These are phyloP conservation scores for Talaromyces sp. DNA, from an alignment of 2,329 filamentous ascomycete species.

Conservation along the genomic window DNA sequence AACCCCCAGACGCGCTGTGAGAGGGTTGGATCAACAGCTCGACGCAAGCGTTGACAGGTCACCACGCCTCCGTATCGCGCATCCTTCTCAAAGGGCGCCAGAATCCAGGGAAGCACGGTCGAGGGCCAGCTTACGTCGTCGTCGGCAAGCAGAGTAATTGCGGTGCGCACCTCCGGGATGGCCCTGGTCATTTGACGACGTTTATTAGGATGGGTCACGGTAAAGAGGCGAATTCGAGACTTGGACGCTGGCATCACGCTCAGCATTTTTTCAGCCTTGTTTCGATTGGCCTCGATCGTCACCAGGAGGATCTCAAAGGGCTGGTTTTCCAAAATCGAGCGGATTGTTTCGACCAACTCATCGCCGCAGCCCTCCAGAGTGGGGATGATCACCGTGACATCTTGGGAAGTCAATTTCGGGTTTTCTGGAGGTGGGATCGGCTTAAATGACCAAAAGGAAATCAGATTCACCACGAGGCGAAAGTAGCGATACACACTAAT, in stretches of 20 bases:
- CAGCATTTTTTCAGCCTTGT: slow-evolving; percentile 66
- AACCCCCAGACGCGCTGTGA: slow-evolving; percentile 77
- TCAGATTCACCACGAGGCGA: slow-evolving; percentile 79
- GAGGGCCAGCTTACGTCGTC: slow-evolving; percentile 93
- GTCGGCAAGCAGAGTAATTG: slow-evolving; percentile 89
- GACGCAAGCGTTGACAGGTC: slow-evolving; percentile 83
- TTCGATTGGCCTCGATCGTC: slow-evolving; percentile 78
- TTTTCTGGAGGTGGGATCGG: slow-evolving; percentile 80
- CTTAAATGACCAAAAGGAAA: slow-evolving; percentile 84
- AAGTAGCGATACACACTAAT: slow-evolving; percentile 77
- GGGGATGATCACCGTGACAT: slow-evolving; percentile 93
- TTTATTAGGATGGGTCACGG: slow-evolving; percentile 88
- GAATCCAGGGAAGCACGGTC: slow-evolving; percentile 84
- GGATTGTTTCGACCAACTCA: slow-evolving; percentile 78
- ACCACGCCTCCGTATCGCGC: slow-evolving; percentile 82
- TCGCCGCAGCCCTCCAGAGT: slow-evolving; percentile 87
- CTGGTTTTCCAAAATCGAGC: slow-evolving; percentile 56
- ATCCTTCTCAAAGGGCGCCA: slow-evolving; percentile 86
- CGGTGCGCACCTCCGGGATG: slow-evolving; percentile 79
- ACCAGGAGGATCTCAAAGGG: slow-evolving; percentile 77
- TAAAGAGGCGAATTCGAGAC: slow-evolving; percentile 72
- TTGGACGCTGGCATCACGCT: slow-evolving; percentile 57
- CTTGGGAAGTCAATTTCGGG: slow-evolving; percentile 74
- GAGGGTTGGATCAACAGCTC: slow-evolving; percentile 63
- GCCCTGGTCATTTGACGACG: slow-evolving; percentile 90